Conservation (phyloP, 768 basidiomycete genomes). For the Leccinellum rugosiceps region DNA sequence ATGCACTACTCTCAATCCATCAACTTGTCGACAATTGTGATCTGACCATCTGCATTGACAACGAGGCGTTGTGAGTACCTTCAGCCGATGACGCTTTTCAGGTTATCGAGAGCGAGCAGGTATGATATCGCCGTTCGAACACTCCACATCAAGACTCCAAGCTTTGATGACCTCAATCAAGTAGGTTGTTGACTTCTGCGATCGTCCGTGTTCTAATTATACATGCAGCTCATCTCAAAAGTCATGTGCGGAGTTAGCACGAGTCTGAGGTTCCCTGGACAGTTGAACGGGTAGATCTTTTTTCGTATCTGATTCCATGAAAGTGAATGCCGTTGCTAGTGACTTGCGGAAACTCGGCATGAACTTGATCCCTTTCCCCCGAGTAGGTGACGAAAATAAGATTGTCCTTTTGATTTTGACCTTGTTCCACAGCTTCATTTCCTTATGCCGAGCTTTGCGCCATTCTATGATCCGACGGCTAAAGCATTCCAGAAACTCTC, state of each 20-base stretch:
- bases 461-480: slow-evolving; percentile 70
- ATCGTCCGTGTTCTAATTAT: neutral
- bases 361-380: slow-evolving; percentile 96
- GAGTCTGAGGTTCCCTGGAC: slow-evolving; percentile 89
- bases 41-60: slow-evolving; percentile 81
- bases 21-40: slow-evolving; percentile 90
- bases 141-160: slow-evolving; percentile 61
- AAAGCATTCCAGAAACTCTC: slow-evolving; percentile 57
- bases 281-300: slow-evolving; percentile 72
- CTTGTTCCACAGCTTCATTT: slow-evolving; percentile 73
- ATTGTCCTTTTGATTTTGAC: neutral
- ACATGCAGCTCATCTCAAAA: slow-evolving; percentile 63
- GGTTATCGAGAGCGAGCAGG: slow-evolving; percentile 33
- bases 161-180: slow-evolving; percentile 65
- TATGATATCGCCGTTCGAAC: slow-evolving; percentile 70
- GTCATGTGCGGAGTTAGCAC: slow-evolving; percentile 97
- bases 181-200: slow-evolving; percentile 36
- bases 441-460: slow-evolving; percentile 93
- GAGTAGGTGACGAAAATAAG: slow-evolving; percentile 45
- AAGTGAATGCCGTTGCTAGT: slow-evolving; percentile 34
- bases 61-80: slow-evolving; percentile 69
- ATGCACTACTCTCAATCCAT: slow-evolving; percentile 78
- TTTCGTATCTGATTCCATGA: neutral
- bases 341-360: slow-evolving; percentile 88
- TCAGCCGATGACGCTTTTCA: neutral